These are phyloP conservation scores for Irpex sp. DNA, from an alignment of 1,284 basidiomycete species.

Conservation along the genomic window DNA sequence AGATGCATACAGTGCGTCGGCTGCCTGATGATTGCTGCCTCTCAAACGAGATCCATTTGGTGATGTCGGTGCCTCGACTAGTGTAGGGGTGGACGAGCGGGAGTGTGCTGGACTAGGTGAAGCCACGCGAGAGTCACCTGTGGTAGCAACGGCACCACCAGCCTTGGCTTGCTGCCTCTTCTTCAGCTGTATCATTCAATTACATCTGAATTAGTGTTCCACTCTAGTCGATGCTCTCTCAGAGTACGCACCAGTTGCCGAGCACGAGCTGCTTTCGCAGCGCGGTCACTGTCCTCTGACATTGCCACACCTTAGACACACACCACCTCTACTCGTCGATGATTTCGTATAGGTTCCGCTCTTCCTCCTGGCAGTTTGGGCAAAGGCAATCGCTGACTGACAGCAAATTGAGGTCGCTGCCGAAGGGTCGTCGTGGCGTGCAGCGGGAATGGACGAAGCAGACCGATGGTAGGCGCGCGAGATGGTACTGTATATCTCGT, in stretches of 20 bases:
- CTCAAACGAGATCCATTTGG: constrained; percentile 6
- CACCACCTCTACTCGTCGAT: neutral
- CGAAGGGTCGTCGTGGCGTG: too few species aligned
- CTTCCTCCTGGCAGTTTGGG: too few species aligned
- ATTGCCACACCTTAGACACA: constrained; percentile 31
- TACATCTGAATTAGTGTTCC: constrained; percentile 11
- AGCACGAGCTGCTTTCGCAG: constrained; percentile 74
- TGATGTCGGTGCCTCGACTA: constrained; percentile 20
- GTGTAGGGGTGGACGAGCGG: constrained; percentile 48
- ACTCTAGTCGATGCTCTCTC: constrained; percentile 8
- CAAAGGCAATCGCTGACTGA: too few species aligned
- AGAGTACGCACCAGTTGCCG: constrained; percentile 61
- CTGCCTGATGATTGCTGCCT: constrained; percentile 17
- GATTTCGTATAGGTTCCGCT: too few species aligned
- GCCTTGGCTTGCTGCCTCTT: constrained; percentile 68
- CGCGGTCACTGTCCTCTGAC: constrained; percentile 66
- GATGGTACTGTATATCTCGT: too few species aligned
- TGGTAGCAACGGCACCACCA: constrained; percentile 29
- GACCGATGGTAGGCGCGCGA: too few species aligned
- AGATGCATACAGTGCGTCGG: constrained; percentile 29
- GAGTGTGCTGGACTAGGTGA: constrained; percentile 43
- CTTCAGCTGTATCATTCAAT: constrained; percentile 47
- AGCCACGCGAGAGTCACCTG: constrained; percentile 27
- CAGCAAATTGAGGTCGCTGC: too few species aligned
- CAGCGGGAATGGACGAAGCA: too few species aligned